Evolutionary conservation across 2,329 filamentous ascomycete species (phyloP), one percentile per base, ranked within the genome.

Genomic region (Clarireedia paspali): DNA sequence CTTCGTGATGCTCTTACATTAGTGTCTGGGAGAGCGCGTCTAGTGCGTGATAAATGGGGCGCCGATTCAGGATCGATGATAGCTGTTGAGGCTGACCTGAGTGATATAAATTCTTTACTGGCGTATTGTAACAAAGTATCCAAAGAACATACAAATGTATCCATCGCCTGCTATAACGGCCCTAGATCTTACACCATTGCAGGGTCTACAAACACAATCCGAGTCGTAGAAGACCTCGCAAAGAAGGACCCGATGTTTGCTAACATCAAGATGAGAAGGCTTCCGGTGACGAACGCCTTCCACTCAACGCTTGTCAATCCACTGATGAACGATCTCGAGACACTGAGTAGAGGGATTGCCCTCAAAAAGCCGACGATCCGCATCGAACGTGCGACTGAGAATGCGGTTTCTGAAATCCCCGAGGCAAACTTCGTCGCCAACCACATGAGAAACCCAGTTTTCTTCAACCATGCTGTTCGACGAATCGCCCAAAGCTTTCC

Each of bases 121-220:
- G n/a, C n/a, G n/a, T n/a, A n/a, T 36, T 5, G n/a, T 49, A 36
- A 10, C 27, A 15, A 14, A 15, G 12, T n/a, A 23, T 17, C 23
- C 20, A 5, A n/a, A 46, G 20, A 46, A 23, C 23, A 12, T n/a
- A 12, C 1, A n/a, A n/a, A n/a, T n/a, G n/a, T n/a, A n/a, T n/a
- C 47, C 30, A 66, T 74, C 34, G 70, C 69, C 1, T 71, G 70
- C 54, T 67, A 66, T 34, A 71, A 71, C 48, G 66, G 66, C 2
- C 61, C 67, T 1, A 47, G 54, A 6, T 67, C 60, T 27, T 66
- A 67, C 34, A 70, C 69, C 2, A 42, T 71, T 1, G 70, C 66
- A 12, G 71, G 71, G 1, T 60, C 65, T 10, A 52, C 34, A 4
- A 50, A 57, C 1, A 57, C 66, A 2, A 65, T 72, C 24, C 62